phyloP scores from a whole-genome alignment of 2,329 filamentous ascomycete genomes.

The Ramularia endophylla region DNA sequence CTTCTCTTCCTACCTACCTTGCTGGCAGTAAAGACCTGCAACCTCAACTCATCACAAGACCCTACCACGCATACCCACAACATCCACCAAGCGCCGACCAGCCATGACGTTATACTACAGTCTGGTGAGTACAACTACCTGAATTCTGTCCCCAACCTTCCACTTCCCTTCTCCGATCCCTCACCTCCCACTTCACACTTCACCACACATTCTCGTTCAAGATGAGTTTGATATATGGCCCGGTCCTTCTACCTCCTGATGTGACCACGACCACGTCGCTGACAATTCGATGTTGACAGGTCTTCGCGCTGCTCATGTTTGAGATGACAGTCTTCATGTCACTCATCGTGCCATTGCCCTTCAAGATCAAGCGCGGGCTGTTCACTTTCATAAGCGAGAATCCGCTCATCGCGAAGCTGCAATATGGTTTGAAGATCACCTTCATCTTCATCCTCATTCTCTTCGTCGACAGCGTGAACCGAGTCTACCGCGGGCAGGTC shows the following conservation, averaged over 20 bases:
- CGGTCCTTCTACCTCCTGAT: constrained; percentile 24
- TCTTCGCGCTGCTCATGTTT: constrained; percentile 73
- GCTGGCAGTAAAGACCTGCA: background rate
- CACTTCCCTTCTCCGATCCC: constrained; percentile 3
- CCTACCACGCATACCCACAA: background rate
- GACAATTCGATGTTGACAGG: constrained; percentile 46
- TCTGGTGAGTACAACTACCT: constrained; percentile 54
- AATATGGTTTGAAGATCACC: constrained; percentile 96
- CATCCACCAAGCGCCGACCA: constrained; percentile 6
- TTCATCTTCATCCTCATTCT: constrained; percentile 99
- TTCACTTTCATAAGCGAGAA: constrained; percentile 96
- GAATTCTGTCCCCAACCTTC: constrained; percentile 7
- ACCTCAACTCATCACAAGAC: constrained; percentile 3
- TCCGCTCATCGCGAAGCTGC: constrained; percentile 77
- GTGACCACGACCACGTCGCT: constrained; percentile 9
- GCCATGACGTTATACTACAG: constrained; percentile 66
- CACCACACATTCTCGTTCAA: constrained; percentile 5
- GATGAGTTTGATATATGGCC: constrained; percentile 35
- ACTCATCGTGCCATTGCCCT: constrained; percentile 81
- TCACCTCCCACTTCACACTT: background rate
- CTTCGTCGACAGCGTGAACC: constrained; percentile 93
- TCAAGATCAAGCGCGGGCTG: constrained; percentile 75
- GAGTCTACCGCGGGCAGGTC: constrained; percentile 92
- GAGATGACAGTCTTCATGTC: constrained; percentile 80
- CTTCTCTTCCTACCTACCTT: background rate